Evolutionary conservation across 257 asterid genomes (phyloP), one percentile per base, ranked within the genome.

Genomic region (Petunia secreta): DNA sequence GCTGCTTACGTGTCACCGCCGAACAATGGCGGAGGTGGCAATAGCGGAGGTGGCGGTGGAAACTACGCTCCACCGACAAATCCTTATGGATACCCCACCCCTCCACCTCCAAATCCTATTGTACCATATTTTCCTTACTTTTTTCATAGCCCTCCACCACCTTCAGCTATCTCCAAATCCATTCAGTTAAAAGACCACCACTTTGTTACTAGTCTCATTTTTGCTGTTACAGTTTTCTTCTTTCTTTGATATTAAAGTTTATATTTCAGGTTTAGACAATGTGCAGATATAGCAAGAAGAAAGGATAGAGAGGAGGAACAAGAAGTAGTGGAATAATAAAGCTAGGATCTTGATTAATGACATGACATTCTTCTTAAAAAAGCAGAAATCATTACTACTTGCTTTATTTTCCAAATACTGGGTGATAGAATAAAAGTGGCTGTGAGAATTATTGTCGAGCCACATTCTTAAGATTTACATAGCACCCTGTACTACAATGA

Each of bases 31-130:
- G 69, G 39, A 3, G 74, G 25, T 13, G 1, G 4, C 2, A 0
- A 1, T 6, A 7, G 54, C 0, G 15, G 15, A 1, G 57, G 57
- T 8, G 57, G 58, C 48, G 86, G 83, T 55, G 63, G 75, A 63
- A 84, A 83, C 86, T 75, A 69, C 34, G 87, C 91, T 4, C 91
- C 90, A 65, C 87, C 90, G 39, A 15, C 81, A 1, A 69, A 63
- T 5, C 81, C 87, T 16, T 46, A 39, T 60, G 88, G 62, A 4
- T 82, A 16, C 76, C 64, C 80, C 0, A 79, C 73, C 3, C 92
- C 93, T 46, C 85, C 92, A 54, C 94, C 95, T 4, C 97, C 97
- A 2, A 87, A 85, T 65, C 92, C 91, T 2, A 82, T 89, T 69
- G 81, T 85, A 43, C 85, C 94, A 3, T 89, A 89, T 63, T 91